Percentiles rank a stretch among this genome's conserved stretches.
Conservation (phyloP, 1,284 basidiomycete genomes). For the Naganishia liquefaciens region DNA sequence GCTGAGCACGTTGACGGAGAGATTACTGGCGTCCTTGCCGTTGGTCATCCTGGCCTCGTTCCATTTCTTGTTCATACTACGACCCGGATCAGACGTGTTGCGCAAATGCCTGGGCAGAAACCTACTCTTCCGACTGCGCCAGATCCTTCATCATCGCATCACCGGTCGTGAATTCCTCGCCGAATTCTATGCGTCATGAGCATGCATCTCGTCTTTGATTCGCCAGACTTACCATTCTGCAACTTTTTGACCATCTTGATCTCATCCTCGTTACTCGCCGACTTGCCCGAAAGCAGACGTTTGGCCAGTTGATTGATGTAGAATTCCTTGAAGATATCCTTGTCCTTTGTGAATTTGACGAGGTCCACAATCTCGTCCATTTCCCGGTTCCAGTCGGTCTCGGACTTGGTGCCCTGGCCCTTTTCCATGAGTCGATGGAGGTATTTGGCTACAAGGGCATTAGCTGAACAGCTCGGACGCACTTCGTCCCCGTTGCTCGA, state of each 20-base stretch:
- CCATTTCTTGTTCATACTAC: constrained; percentile 56
- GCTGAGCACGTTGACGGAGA: constrained; percentile 60
- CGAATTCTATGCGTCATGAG: constrained; percentile 44
- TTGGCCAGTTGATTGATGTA: constrained; percentile 89
- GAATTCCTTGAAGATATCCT: constrained; percentile 92
- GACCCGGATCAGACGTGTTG: background rate
- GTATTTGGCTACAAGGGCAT: constrained; percentile 66
- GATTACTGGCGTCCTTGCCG: constrained; percentile 50
- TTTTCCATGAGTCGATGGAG: constrained; percentile 82
- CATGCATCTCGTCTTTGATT: background rate
- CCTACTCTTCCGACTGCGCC: constrained; percentile 51
- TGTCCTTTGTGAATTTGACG: constrained; percentile 81
- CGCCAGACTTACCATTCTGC: constrained; percentile 67
- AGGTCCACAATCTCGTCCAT: constrained; percentile 77
- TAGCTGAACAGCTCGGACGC: constrained; percentile 19
- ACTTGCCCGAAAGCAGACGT: constrained; percentile 79
- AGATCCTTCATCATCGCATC: constrained; percentile 57
- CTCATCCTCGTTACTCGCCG: constrained; percentile 90
- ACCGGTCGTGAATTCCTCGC: constrained; percentile 55
- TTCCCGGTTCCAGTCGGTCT: constrained; percentile 67
- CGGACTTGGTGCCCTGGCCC: constrained; percentile 73
- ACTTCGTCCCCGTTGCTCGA: background rate
- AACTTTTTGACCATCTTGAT: constrained; percentile 82
- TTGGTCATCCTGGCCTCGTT: constrained; percentile 51
- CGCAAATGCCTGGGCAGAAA: background rate